Percentiles rank a stretch among this genome's conserved stretches.
phyloP scores from a whole-genome alignment of 2,329 filamentous ascomycete genomes.

The Penicillium sp. region DNA sequence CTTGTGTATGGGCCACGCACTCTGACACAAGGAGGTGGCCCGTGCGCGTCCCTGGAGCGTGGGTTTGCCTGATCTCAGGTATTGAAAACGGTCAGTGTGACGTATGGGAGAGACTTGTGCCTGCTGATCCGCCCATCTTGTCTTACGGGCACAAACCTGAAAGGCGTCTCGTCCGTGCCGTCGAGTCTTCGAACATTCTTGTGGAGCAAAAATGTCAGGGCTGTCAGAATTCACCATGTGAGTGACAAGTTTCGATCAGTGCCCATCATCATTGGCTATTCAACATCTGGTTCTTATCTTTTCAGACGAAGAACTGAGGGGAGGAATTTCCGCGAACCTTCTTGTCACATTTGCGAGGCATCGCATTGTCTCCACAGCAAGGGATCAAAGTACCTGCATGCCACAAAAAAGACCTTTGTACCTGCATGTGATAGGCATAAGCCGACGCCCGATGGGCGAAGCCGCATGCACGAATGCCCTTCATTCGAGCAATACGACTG shows the following conservation, averaged over 20 bases:
- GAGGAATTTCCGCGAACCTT: slow-evolving; percentile 16
- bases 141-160: neutral
- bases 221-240: slow-evolving; percentile 6
- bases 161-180: neutral
- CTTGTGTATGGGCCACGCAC: neutral
- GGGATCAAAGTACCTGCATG: neutral
- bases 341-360: slow-evolving; percentile 17
- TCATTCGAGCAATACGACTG: neutral
- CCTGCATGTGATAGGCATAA: slow-evolving; percentile 13
- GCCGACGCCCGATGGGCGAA: neutral
- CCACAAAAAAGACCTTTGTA: slow-evolving; percentile 1
- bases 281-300: neutral
- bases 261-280: neutral
- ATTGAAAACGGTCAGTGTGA: neutral
- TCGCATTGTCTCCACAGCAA: slow-evolving; percentile 8
- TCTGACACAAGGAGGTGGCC: neutral
- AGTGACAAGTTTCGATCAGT: neutral
- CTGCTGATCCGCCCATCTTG: neutral
- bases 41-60: neutral
- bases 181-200: neutral
- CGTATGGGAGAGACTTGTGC: neutral
- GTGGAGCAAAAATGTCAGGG: neutral
- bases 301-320: slow-evolving; percentile 3
- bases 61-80: neutral
- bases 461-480: neutral